Evolutionary conservation across 2,329 filamentous ascomycete genomes (phyloP), one percentile per base, ranked within the genome.

Genomic region (Lecanoromycetidae sp.): DNA sequence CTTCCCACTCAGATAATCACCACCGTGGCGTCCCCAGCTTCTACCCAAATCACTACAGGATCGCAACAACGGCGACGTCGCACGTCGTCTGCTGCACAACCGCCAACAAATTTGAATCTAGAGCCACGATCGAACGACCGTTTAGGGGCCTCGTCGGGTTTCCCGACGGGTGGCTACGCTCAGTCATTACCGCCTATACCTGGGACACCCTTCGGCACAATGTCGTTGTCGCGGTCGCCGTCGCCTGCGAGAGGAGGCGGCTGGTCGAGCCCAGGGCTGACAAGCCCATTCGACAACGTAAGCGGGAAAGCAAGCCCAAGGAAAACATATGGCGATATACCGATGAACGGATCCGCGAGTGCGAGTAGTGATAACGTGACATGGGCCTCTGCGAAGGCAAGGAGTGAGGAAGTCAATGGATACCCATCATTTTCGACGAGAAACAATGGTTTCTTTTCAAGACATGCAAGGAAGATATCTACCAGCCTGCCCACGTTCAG

Each of bases 211-310:
- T 41, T 43, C 44, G 33, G n/a, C 25, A 30, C 27, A 58, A 94
- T 94, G 88, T 84, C 84, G 56, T 69, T 90, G 53, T 91, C 87
- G 56, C 80, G 87, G 66, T 93, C 86, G 61, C 86, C 88, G 42
- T 94, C 87, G 47, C 90, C 88, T 52, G 76, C 79, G 53, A 82
- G 80, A 52, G 83, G 84, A 58, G 87, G 86, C 61, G 87, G 87
- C 57, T 95, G 90, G 88, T 79, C 85, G 48, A 91, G 82, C 66
- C 87, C 84, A 47, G 85, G 81, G 54, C 74, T 86, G 60, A 82
- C 78, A 60, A 79, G 83, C 51, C 79, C 77, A 54, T 70, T 66
- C 57, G 66, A 66, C 46, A 58, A 59, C 45, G 64, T 69, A 49
- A 85, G 82, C 62, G 82, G 82, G 52, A 75, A 76, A 55, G 77